Evolutionary conservation across 371 early-diverging fungal genomes (phyloP), one percentile per base, ranked within the genome.

Genomic region (Lichtheimia ramosa): DNA sequence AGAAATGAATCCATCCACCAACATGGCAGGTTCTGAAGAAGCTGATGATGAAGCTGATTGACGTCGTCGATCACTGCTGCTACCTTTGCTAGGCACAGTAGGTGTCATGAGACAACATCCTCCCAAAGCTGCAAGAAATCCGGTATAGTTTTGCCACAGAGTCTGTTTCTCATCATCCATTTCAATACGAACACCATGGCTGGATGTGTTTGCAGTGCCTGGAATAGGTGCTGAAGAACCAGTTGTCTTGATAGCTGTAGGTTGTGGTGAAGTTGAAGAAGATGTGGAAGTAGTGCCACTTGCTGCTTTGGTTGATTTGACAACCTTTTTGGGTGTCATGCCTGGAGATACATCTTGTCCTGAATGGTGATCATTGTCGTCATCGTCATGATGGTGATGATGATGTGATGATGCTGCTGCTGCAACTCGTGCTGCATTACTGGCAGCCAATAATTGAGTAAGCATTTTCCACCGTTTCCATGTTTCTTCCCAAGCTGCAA

Each of bases 81-180:
- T 28, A 34, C 61, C 50, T 16, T 54, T 46, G n/a, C 21, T 51
- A 12, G 59, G 43, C 13, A 42, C 28, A 18, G 20, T 15, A 21
- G 15, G 18, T n/a, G 51, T 23, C 21, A 25, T 51, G 15, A 27
- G 24, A 2, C 51, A 51, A 24, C 82, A 77, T 7, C 92, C 93
- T 8, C 92, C 92, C 6, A 95, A 64, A 0, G 95, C 87, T 53
- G 90, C 90, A 43, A 95, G 72, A 67, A 94, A 93, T 0, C 94
- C 95, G 0, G 94, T 92, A 68, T 89, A 91, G 75, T 93, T 90
- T 62, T 86, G 81, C 89, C 92, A 89, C 57, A 87, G 85, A 5
- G 65, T 51, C 2, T 70, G 66, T 48, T 64, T 68, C 8, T 77
- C 74, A 24, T 78, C 78, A 41, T 71, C 74, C n/a, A 63, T 58